Percentiles rank a stretch among this genome's conserved stretches.
These are phyloP conservation scores for Aspergillus sclerotioniger DNA, from an alignment of 495 filamentous ascomycete genomes.

Conservation along the genomic window DNA sequence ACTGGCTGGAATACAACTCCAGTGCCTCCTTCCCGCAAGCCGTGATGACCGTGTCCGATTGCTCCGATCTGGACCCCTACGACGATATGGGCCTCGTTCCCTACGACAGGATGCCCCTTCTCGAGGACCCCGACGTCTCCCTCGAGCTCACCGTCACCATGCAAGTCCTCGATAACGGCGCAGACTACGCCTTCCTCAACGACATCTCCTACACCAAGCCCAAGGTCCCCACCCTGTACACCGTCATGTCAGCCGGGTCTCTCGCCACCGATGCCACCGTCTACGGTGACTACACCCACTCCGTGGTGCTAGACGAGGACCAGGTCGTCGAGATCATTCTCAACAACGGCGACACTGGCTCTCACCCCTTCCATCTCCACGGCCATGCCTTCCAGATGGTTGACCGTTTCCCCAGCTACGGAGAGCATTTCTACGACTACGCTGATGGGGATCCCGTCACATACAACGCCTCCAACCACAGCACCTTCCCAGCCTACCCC, in stretches of 20 bases:
- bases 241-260: slow-evolving; percentile 62
- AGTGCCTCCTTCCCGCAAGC: slow-evolving; percentile 50
- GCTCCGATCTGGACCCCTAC: slow-evolving; percentile 41
- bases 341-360: slow-evolving; percentile 73
- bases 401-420: slow-evolving; percentile 42
- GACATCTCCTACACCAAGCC: slow-evolving; percentile 70
- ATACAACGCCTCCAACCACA: slow-evolving; percentile 39
- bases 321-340: slow-evolving; percentile 75
- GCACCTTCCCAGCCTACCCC: slow-evolving; percentile 39
- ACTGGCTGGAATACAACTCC: slow-evolving; percentile 73
- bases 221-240: slow-evolving; percentile 80
- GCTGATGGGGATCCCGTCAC: slow-evolving; percentile 33
- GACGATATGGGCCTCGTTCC: slow-evolving; percentile 54
- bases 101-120: slow-evolving; percentile 42
- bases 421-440: slow-evolving; percentile 40
- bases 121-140: slow-evolving; percentile 27
- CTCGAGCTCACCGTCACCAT: slow-evolving; percentile 40
- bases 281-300: slow-evolving; percentile 72
- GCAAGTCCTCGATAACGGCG: slow-evolving; percentile 45
- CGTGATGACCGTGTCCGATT: slow-evolving; percentile 48
- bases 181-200: slow-evolving; percentile 69
- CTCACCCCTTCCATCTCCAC: slow-evolving; percentile 87
- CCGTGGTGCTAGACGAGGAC: slow-evolving; percentile 63
- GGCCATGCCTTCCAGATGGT: slow-evolving; percentile 81
- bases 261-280: slow-evolving; percentile 60